phyloP scores from a whole-genome alignment of 1,139 yeast species.

The Scheffersomyces segobiensis region DNA sequence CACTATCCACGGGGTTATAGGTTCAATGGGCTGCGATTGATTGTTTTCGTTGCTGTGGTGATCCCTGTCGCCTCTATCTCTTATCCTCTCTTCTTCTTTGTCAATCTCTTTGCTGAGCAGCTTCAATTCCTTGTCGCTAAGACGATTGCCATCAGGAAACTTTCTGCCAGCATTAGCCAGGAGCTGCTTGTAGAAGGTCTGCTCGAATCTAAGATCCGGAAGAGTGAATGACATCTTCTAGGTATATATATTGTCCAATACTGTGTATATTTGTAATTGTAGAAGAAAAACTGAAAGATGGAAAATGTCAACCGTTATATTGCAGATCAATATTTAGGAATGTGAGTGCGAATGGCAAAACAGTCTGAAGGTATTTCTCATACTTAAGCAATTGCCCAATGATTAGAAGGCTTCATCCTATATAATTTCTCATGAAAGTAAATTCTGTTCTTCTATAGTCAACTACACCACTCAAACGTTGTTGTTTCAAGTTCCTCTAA shows the following conservation, averaged over 20 bases:
- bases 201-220: constrained; percentile 71
- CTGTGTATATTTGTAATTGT: neutral
- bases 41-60: neutral
- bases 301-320: neutral
- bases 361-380: neutral
- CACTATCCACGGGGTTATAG: constrained; percentile 49
- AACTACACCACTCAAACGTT: too few relatives aligned
- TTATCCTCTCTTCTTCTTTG: constrained; percentile 18
- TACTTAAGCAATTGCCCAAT: neutral
- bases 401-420: neutral
- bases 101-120: constrained; percentile 24
- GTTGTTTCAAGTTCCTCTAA: neutral
- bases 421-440: neutral
- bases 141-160: constrained; percentile 3
- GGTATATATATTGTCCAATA: neutral
- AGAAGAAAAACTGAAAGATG: neutral
- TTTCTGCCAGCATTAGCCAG: constrained; percentile 29
- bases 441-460: neutral
- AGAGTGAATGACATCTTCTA: constrained; percentile 25
- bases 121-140: constrained; percentile 26
- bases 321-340: neutral
- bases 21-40: constrained; percentile 26
- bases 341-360: neutral
- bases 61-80: constrained; percentile 6
- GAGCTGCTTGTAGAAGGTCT: constrained; percentile 55